Conservation (phyloP, 2,329 filamentous ascomycete genomes). For the Calonectria henricotiae region DNA sequence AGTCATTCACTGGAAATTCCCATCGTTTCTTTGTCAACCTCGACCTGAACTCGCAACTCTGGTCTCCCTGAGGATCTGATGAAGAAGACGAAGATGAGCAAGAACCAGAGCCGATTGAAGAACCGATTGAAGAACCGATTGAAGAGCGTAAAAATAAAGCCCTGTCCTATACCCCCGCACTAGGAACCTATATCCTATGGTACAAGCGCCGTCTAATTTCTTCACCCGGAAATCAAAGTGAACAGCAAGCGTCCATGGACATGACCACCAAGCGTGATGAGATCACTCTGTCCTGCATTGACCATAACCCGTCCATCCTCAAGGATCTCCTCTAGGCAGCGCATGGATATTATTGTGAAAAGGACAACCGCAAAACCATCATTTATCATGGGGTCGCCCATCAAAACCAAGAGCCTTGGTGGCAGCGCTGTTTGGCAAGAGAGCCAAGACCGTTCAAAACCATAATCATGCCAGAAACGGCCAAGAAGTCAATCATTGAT, state of each 20-base stretch:
- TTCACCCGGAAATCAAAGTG: not conserved
- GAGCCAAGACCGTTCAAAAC: slow-evolving; percentile 2
- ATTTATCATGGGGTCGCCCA: not conserved
- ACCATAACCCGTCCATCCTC: not conserved
- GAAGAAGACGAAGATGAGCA: not conserved
- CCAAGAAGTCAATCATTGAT: not conserved
- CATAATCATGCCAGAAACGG: not conserved
- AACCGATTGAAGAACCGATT: not conserved
- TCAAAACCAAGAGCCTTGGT: not conserved
- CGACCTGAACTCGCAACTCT: slow-evolving; percentile 6
- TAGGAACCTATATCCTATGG: not conserved
- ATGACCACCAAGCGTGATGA: not conserved
- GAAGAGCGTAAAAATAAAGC: not conserved
- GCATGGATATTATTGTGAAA: not conserved
- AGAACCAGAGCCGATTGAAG: not conserved
- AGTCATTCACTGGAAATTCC: not conserved
- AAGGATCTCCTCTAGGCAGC: not conserved
- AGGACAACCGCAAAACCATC: not conserved
- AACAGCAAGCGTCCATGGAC: not conserved
- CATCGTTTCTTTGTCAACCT: slow-evolving; percentile 11
- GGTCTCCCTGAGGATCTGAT: not conserved
- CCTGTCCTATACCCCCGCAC: not conserved
- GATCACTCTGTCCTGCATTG: slow-evolving; percentile 1
- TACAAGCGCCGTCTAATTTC: slow-evolving; percentile 1
- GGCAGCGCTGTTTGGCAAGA: not conserved